Percentiles rank a stretch among this genome's conserved stretches.
Evolutionary conservation across 2,329 filamentous ascomycete genomes (phyloP).

Genomic region (Nothophoma quercina): DNA sequence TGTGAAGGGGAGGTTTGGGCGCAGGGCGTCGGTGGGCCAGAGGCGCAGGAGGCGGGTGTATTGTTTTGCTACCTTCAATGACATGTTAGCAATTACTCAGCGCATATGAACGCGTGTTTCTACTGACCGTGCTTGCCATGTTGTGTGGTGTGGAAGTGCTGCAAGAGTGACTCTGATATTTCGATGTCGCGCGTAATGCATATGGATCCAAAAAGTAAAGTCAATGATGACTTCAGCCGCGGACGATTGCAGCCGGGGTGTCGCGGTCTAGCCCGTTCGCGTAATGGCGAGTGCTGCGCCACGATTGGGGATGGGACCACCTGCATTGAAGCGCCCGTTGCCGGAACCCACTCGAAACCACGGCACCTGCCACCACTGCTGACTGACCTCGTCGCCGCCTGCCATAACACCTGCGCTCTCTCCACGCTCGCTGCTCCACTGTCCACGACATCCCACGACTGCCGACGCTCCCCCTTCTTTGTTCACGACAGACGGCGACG

Average conservation of each 20-base stretch:
- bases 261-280: not conserved
- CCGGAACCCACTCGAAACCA: constrained; percentile 6
- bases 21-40: constrained; percentile 61
- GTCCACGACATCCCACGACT: not conserved
- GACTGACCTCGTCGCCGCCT: constrained; percentile 8
- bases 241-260: not conserved
- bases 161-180: not conserved
- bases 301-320: not conserved
- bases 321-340: not conserved
- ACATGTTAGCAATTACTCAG: not conserved
- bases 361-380: constrained; percentile 6
- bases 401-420: not conserved
- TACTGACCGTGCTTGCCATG: constrained; percentile 31
- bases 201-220: constrained; percentile 6
- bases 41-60: constrained; percentile 58
- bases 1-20: constrained; percentile 57
- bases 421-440: not conserved
- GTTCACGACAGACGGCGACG: not conserved
- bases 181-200: not conserved
- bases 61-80: constrained; percentile 51
- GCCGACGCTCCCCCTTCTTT: not conserved
- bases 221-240: constrained; percentile 18
- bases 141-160: constrained; percentile 3
- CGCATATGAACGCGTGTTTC: too few species aligned
- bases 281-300: constrained; percentile 8